Percentiles rank a stretch among this genome's conserved stretches.
Evolutionary conservation across 106 monocot species (phyloP).

Genomic region (Dendrobium huoshanense): DNA sequence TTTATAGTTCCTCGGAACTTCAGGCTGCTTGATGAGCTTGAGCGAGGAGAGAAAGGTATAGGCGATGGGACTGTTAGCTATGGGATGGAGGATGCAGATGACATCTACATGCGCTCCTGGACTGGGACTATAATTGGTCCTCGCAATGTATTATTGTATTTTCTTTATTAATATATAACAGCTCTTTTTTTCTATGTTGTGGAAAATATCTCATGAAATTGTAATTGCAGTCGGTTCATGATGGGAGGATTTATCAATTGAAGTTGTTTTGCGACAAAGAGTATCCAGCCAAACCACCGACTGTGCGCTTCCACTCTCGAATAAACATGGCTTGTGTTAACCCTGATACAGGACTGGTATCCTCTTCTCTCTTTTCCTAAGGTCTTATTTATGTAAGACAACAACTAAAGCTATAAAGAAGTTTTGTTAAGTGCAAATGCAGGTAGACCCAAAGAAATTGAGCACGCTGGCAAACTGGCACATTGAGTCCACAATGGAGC

Average conservation of each 20-base stretch:
- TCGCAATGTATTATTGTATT: conserved; percentile 12
- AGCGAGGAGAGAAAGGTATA: conserved; percentile 31
- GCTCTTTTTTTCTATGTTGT: too few relatives aligned
- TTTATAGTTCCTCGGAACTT: conserved; percentile 24
- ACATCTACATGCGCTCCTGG: conserved; percentile 31
- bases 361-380: too few relatives aligned
- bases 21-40: conserved; percentile 25
- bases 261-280: conserved; percentile 28
- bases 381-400: too few relatives aligned
- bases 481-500: conserved; percentile 18
- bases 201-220: too few relatives aligned
- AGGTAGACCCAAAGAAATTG: conserved; percentile 21
- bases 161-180: too few relatives aligned
- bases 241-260: conserved; percentile 24
- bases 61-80: conserved; percentile 29
- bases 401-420: background rate
- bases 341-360: conserved; percentile 22
- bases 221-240: conserved; percentile 18
- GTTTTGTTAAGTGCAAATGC: background rate
- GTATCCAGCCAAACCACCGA: conserved; percentile 23
- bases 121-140: conserved; percentile 26
- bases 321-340: conserved; percentile 27
- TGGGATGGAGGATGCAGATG: conserved; percentile 32
- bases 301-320: conserved; percentile 22
- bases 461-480: conserved; percentile 20